A percentile compares a stretch with the other conserved stretches of the same genome.
phyloP scores from a whole-genome alignment of 2,329 filamentous ascomycete genomes.

The Blastomyces percursus region DNA sequence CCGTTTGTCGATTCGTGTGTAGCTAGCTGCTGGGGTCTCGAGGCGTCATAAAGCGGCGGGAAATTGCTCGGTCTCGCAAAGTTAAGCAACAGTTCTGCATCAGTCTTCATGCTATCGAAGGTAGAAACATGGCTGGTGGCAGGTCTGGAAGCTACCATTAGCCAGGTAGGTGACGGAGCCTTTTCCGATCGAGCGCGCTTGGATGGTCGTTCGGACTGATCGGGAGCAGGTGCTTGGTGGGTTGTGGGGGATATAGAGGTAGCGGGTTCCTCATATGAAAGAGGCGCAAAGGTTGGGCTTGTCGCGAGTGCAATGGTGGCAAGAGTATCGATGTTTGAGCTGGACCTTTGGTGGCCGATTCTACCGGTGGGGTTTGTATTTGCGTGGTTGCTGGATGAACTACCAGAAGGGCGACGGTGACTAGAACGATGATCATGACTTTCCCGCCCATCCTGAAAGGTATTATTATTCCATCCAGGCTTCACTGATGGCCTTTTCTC shows the following conservation, averaged over 20 bases:
- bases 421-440: background rate
- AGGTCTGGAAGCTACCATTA: constrained; percentile 19
- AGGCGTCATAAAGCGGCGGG: constrained; percentile 13
- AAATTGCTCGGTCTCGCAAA: constrained; percentile 33
- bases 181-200: constrained; percentile 53
- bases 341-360: constrained; percentile 32
- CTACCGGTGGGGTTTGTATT: constrained; percentile 18
- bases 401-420: background rate
- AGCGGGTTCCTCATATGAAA: constrained; percentile 21
- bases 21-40: constrained; percentile 12
- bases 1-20: constrained; percentile 26
- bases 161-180: constrained; percentile 34
- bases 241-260: constrained; percentile 17
- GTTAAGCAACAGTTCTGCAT: constrained; percentile 40
- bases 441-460: constrained; percentile 6
- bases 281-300: constrained; percentile 34
- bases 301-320: constrained; percentile 42
- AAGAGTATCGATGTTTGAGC: constrained; percentile 40
- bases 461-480: constrained; percentile 16
- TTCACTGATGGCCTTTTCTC: constrained; percentile 19
- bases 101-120: constrained; percentile 31
- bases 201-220: constrained; percentile 38
- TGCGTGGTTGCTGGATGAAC: background rate
- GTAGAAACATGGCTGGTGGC: constrained; percentile 23
- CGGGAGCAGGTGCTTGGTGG: constrained; percentile 21